Percentiles rank a stretch among this genome's conserved stretches.
phyloP scores from a whole-genome alignment of 2,329 filamentous ascomycete species.

The Zalaria sp. region DNA sequence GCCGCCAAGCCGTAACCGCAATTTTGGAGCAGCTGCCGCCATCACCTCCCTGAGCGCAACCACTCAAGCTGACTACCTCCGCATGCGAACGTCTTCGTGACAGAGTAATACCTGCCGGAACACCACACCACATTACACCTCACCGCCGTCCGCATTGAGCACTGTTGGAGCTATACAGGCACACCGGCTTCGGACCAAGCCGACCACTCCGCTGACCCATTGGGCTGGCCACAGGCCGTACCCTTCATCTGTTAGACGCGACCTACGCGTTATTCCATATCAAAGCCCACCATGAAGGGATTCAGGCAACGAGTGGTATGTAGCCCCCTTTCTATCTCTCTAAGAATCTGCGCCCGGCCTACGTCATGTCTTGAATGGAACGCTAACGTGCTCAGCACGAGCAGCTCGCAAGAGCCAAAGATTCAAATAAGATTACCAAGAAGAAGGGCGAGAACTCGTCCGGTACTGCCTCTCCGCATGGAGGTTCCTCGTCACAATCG shows the following conservation, averaged over 20 bases:
- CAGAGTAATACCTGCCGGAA: neutral
- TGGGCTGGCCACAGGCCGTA: neutral
- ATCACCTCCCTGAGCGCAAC: neutral
- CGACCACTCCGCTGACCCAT: neutral
- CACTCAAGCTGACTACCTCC: neutral
- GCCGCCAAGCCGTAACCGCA: neutral
- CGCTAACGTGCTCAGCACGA: constrained; percentile 36
- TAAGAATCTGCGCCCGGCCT: neutral
- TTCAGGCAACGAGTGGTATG: constrained; percentile 95
- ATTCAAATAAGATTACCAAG: constrained; percentile 58
- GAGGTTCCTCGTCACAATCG: constrained; percentile 38
- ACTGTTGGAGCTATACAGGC: neutral
- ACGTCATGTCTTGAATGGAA: neutral
- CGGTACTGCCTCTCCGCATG: constrained; percentile 66
- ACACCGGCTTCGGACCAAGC: neutral
- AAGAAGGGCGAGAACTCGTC: constrained; percentile 38
- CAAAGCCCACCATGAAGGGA: constrained; percentile 59
- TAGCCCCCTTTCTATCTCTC: constrained; percentile 13
- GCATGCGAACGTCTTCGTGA: neutral
- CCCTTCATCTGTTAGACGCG: neutral
- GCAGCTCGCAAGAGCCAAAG: constrained; percentile 87
- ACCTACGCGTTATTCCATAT: neutral
- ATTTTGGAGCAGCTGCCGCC: neutral
- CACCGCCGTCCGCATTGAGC: neutral
- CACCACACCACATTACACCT: neutral